Evolutionary conservation across 805 yeast species (phyloP).

Genomic region (Komagataella pastoris): DNA sequence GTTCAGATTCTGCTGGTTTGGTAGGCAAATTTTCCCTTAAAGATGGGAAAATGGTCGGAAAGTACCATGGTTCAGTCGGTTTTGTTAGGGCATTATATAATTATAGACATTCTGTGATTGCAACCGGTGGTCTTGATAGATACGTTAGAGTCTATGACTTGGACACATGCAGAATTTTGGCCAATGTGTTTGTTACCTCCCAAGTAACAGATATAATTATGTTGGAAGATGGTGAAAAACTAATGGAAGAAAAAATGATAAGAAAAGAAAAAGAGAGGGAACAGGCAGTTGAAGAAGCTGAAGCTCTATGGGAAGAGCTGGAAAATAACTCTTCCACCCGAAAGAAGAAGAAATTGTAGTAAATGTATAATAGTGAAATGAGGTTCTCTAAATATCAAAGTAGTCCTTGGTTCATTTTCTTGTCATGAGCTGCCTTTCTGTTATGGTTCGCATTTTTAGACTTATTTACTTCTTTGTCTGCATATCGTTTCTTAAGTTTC

Average conservation of each 20-base stretch:
- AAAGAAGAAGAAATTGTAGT: constrained; percentile 8
- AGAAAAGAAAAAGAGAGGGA: constrained; percentile 9
- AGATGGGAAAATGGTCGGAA: constrained; percentile 46
- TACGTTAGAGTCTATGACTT: constrained; percentile 69
- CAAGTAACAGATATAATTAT: constrained; percentile 44
- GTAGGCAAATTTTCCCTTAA: constrained; percentile 42
- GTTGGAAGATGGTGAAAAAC: constrained; percentile 29
- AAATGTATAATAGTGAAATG: neutral
- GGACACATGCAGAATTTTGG: constrained; percentile 40
- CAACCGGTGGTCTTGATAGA: constrained; percentile 80
- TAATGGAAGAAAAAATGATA: constrained; percentile 19
- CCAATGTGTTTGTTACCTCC: constrained; percentile 66
- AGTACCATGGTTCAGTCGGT: constrained; percentile 68
- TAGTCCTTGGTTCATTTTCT: constrained; percentile 25
- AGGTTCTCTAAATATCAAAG: neutral
- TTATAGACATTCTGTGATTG: constrained; percentile 30
- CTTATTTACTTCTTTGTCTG: constrained; percentile 41
- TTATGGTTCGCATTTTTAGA: constrained; percentile 50
- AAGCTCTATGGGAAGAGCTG: constrained; percentile 25
- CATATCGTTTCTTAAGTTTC: constrained; percentile 20
- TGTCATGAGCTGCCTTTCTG: constrained; percentile 48
- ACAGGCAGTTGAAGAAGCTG: constrained; percentile 12
- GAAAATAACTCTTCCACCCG: constrained; percentile 15
- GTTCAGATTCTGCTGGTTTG: neutral
- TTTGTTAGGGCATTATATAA: constrained; percentile 34